Conservation (phyloP, 129 eudicot species). For the sunflower (Helianthus annuus) region HanXRQr2.0-SUNRISE NC_035448.2:153645617-153646116, state of each 20-base stretch:
- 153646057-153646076: not conserved
- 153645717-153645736: too few relatives aligned
- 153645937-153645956: conserved; percentile 40
- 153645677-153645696: too few relatives aligned
- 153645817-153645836: conserved; percentile 64
- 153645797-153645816: conserved; percentile 64
- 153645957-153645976: conserved; percentile 47
- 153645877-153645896: conserved; percentile 33
- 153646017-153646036: conserved; percentile 44
- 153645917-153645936: conserved; percentile 32
- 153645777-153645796: conserved; percentile 47
- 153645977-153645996: conserved; percentile 62
- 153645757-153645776: conserved; percentile 67
- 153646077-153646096: conserved; percentile 14
- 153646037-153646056: conserved; percentile 25
- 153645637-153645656: too few relatives aligned
- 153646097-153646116: not conserved
- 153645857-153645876: conserved; percentile 60
- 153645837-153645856: too few relatives aligned
- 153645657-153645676: too few relatives aligned
- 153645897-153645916: conserved; percentile 36
- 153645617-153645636: too few relatives aligned
- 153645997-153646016: conserved; percentile 42
- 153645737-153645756: conserved; percentile 82
- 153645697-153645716: too few relatives aligned